Percentiles rank a stretch among this genome's conserved stretches.
These are phyloP conservation scores for Boletus tomentosulus DNA, from an alignment of 768 basidiomycete genomes.

Conservation along the genomic window DNA sequence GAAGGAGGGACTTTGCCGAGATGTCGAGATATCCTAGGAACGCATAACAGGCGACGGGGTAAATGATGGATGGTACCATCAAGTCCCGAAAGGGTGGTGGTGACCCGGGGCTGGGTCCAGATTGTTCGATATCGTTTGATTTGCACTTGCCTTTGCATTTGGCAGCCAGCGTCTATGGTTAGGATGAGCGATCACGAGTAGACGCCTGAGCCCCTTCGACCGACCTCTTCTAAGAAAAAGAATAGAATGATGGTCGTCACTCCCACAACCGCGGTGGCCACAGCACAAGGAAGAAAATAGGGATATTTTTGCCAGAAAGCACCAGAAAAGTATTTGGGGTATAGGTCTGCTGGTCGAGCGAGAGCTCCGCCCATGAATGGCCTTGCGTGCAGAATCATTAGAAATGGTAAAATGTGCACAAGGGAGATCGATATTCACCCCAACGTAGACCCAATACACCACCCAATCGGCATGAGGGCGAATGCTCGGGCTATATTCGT, in stretches of 20 bases:
- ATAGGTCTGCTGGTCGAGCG: conserved; percentile 49
- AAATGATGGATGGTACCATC: conserved; percentile 29
- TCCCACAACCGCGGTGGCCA: conserved; percentile 49
- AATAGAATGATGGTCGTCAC: conserved; percentile 40
- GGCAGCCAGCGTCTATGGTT: conserved; percentile 8
- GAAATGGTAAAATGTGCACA: not conserved
- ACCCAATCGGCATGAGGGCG: conserved; percentile 27
- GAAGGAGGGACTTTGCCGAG: conserved; percentile 33
- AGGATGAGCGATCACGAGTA: conserved; percentile 4
- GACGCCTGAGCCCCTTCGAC: not conserved
- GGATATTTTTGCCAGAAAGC: conserved; percentile 51
- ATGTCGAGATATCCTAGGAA: conserved; percentile 37
- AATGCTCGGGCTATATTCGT: conserved; percentile 29
- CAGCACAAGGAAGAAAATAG: conserved; percentile 61
- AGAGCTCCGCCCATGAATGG: conserved; percentile 51
- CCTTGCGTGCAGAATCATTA: conserved; percentile 3
- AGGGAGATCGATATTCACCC: conserved; percentile 26
- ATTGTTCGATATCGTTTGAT: not conserved
- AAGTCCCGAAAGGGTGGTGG: conserved; percentile 43
- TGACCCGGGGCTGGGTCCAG: conserved; percentile 4
- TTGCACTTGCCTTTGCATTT: not conserved
- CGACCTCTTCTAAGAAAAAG: conserved; percentile 54
- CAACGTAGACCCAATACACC: conserved; percentile 31
- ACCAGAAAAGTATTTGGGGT: conserved; percentile 43
- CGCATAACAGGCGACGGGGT: conserved; percentile 34